Base-by-base conservation (phyloP, 2,329 filamentous ascomycete genomes). In the Cercospora citrullina region DNA sequence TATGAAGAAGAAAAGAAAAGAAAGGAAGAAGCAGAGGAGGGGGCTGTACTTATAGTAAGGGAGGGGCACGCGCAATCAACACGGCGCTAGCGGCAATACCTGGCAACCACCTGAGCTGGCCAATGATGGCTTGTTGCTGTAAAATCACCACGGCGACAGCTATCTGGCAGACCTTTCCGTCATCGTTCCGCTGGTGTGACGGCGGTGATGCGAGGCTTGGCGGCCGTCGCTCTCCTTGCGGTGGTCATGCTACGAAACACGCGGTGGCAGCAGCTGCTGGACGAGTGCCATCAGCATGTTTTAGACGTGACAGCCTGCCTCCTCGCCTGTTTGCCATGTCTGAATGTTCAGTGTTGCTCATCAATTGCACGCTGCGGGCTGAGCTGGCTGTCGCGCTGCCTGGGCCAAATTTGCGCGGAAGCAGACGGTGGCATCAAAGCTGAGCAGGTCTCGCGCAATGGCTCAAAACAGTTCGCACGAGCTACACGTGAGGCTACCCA, bases 31-130 rank as follows among this genome's bases (percentile, higher is more conserved):
- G 10, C 3, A 26, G 26, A 48, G 8, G 26, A 16, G 18, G n/a
- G 2, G 21, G 1, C 3, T 7, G 26, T 23, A 62, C 60, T 62
- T 62, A 62, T 62, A 62, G 39, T 5, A 23, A 48, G 26, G n/a
- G 42, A 10, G 45, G 10, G 26, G 39, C 60, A n/a, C n/a, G 23
- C 9, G 36, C 23, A 31, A 59, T 59, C 55, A 59, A 59, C 55
- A 31, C 55, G 30, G 30, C 55, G 55, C 33, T 28, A 62, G 58
- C 58, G 58, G 58, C 58, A 21, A 18, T 48, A 62, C 39, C 60
- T 62, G 60, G 60, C 60, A 28, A 62, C 36, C 60, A 39, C 39
- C 28, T 62, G 18, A 26, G n/a, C 60, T 30, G 42, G 8, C 60
- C 55, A 59, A 59, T 36, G 55, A 51, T 31, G 23, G 39, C 60